phyloP scores from a whole-genome alignment of 1,284 basidiomycete species.

The Apiotrichum mycotoxinovorans region DNA sequence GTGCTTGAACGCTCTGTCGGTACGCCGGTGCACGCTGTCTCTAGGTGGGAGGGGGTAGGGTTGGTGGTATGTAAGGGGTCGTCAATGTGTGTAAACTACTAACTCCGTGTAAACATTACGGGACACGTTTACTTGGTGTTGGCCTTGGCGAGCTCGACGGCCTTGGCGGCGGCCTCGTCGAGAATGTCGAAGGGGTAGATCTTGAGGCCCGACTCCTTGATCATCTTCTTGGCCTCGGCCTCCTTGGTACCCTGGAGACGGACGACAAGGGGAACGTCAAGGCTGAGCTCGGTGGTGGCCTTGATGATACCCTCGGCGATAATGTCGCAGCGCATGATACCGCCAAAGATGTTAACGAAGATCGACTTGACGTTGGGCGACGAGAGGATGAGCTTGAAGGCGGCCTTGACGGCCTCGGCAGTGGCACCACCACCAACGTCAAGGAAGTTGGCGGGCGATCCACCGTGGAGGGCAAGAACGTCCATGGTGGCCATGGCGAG shows the following conservation, averaged over 20 bases:
- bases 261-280: constrained; percentile 86
- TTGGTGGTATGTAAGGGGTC: neutral
- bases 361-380: constrained; percentile 95
- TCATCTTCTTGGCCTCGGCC: constrained; percentile 90
- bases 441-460: constrained; percentile 92
- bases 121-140: neutral
- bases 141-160: constrained; percentile 64
- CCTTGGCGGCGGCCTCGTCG: constrained; percentile 67
- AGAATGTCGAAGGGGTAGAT: constrained; percentile 59
- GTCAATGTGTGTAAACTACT: too few relatives aligned
- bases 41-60: neutral
- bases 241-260: constrained; percentile 97
- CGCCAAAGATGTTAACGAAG: constrained; percentile 92
- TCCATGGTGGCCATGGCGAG: constrained; percentile 99
- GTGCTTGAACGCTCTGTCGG: neutral
- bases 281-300: constrained; percentile 84
- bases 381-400: constrained; percentile 88
- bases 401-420: constrained; percentile 98
- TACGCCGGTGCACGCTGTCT: neutral
- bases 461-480: constrained; percentile 89
- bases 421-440: constrained; percentile 98
- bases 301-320: constrained; percentile 98
- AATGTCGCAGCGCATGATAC: constrained; percentile 97
- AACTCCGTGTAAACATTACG: too few relatives aligned
- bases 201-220: constrained; percentile 84